phyloP scores from a whole-genome alignment of 1,139 yeast genomes.

The Debaryomycetaceae sp. region DNA sequence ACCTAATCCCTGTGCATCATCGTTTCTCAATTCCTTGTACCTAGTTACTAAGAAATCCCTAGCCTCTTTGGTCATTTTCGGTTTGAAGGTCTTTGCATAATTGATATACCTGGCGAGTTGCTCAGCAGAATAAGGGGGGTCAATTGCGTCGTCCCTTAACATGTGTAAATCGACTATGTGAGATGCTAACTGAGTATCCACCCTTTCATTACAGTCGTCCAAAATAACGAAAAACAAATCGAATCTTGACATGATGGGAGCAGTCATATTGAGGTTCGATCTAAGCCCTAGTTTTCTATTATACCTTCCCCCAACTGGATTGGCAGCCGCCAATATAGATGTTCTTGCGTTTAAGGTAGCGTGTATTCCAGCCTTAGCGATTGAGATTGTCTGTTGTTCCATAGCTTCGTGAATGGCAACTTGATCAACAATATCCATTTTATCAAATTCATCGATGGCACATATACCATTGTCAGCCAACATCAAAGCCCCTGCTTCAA shows the following conservation, averaged over 20 bases:
- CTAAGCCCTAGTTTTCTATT: slow-evolving; percentile 81
- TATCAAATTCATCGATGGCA: slow-evolving; percentile 97
- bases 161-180: slow-evolving; percentile 94
- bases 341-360: slow-evolving; percentile 97
- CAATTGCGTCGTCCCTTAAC: slow-evolving; percentile 85
- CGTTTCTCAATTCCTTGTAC: slow-evolving; percentile 83
- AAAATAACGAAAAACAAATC: slow-evolving; percentile 91
- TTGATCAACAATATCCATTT: slow-evolving; percentile 94
- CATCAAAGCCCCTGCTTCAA: slow-evolving; percentile 99
- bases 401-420: slow-evolving; percentile 99
- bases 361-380: slow-evolving; percentile 97
- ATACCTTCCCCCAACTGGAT: slow-evolving; percentile 94
- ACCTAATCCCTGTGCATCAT: slow-evolving; percentile 91
- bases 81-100: slow-evolving; percentile 92
- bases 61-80: slow-evolving; percentile 80
- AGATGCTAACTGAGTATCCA: slow-evolving; percentile 85
- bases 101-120: slow-evolving; percentile 85
- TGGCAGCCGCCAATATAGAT: slow-evolving; percentile 94
- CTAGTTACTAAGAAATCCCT: slow-evolving; percentile 72
- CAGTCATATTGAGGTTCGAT: slow-evolving; percentile 94
- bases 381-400: slow-evolving; percentile 98
- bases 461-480: slow-evolving; percentile 98
- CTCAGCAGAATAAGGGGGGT: slow-evolving; percentile 87
- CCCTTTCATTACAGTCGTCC: slow-evolving; percentile 90
- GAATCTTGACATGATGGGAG: slow-evolving; percentile 98